Evolutionary conservation across 1,139 yeast species (phyloP).

Genomic region (Sporopachydermia cereana): DNA sequence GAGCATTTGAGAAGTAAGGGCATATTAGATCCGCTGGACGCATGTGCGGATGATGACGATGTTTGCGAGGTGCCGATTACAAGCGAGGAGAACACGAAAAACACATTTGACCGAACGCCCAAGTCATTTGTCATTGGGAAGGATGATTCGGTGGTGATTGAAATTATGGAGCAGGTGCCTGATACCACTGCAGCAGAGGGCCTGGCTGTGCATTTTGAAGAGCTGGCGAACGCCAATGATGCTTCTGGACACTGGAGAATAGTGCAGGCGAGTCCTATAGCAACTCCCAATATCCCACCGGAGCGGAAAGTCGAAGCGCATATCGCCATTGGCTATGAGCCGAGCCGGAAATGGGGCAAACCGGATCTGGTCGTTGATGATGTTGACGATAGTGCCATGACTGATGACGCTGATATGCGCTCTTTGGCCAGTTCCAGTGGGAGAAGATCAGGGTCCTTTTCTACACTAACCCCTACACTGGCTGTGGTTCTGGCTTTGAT

Average conservation of each 20-base stretch:
- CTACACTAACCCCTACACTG: constrained; percentile 21
- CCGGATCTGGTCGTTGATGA: constrained; percentile 16
- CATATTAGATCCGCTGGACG: not conserved
- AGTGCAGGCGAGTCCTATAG: constrained; percentile 16
- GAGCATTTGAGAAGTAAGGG: not conserved
- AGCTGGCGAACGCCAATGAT: constrained; percentile 29
- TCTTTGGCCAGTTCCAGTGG: not conserved
- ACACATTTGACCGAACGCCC: not conserved
- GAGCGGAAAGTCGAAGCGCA: constrained; percentile 14
- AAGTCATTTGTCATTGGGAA: constrained; percentile 15
- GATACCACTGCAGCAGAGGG: constrained; percentile 27
- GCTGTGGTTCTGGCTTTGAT: constrained; percentile 41
- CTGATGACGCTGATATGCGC: constrained; percentile 7
- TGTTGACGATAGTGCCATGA: constrained; percentile 9
- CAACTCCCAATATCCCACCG: constrained; percentile 7
- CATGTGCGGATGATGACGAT: constrained; percentile 14
- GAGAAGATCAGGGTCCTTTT: not conserved
- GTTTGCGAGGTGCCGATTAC: constrained; percentile 22
- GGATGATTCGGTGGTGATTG: constrained; percentile 59
- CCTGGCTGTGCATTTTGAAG: constrained; percentile 30
- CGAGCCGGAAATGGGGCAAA: constrained; percentile 40
- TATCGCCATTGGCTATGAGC: constrained; percentile 24
- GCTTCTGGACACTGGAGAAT: constrained; percentile 15
- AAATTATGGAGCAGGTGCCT: constrained; percentile 51
- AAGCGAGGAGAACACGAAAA: constrained; percentile 18